Evolutionary conservation across 768 basidiomycete species (phyloP).

Genomic region (Xerocomus brunneocitrinus): DNA sequence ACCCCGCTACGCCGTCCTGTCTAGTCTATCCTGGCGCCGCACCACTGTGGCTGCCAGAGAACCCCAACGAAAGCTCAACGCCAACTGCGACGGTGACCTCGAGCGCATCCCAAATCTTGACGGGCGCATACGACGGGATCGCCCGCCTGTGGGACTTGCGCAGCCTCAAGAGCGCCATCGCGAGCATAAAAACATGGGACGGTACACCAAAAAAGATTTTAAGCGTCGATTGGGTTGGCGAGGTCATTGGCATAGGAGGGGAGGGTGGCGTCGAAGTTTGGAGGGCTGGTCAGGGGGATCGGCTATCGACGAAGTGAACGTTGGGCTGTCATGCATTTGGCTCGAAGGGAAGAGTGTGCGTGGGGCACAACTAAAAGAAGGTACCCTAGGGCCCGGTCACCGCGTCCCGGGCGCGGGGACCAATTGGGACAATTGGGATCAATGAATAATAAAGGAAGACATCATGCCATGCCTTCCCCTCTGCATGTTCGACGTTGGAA

Average conservation of each 20-base stretch:
- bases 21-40: constrained; percentile 31
- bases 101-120: constrained; percentile 49
- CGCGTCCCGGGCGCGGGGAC: too few relatives aligned
- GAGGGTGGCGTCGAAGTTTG: constrained; percentile 65
- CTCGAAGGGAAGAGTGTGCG: too few relatives aligned
- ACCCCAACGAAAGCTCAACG: background rate
- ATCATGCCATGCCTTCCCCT: too few relatives aligned
- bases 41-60: background rate
- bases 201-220: constrained; percentile 50
- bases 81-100: background rate
- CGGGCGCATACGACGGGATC: constrained; percentile 74
- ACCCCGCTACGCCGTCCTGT: constrained; percentile 66
- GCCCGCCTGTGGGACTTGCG: constrained; percentile 77
- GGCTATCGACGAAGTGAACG: constrained; percentile 6
- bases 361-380: background rate
- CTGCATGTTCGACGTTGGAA: too few relatives aligned
- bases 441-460: too few relatives aligned
- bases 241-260: constrained; percentile 55
- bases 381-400: background rate
- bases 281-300: constrained; percentile 40
- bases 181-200: constrained; percentile 60
- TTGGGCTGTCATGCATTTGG: background rate
- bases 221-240: constrained; percentile 53
- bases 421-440: too few relatives aligned
- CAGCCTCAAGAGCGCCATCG: constrained; percentile 59